Evolutionary conservation across 1,284 basidiomycete species (phyloP).

Genomic region (Naganishia albida): DNA sequence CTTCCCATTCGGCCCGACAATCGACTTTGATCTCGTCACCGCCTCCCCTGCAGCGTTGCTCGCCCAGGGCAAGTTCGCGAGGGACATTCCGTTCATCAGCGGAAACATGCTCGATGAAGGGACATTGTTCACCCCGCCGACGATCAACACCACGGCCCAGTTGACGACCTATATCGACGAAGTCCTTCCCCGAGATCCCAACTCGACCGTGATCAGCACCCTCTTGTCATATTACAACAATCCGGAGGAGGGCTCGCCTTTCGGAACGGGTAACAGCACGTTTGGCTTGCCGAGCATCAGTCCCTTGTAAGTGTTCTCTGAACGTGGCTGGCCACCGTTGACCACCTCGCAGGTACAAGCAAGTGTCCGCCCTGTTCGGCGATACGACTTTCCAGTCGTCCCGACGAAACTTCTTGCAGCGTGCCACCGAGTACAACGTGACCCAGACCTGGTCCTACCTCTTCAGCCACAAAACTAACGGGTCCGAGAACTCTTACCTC

Average conservation of each 20-base stretch:
- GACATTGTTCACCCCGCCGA: conserved; percentile 42
- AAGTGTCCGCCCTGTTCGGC: conserved; percentile 40
- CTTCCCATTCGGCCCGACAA: conserved; percentile 39
- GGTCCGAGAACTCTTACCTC: conserved; percentile 15
- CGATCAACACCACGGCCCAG: conserved; percentile 34
- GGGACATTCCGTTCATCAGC: conserved; percentile 49
- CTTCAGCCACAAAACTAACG: conserved; percentile 39
- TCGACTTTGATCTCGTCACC: conserved; percentile 50
- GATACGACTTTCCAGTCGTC: conserved; percentile 44
- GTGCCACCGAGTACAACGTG: conserved; percentile 38
- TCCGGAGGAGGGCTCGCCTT: conserved; percentile 46
- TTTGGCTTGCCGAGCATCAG: conserved; percentile 37
- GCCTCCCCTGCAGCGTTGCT: conserved; percentile 45
- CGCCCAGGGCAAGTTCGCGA: conserved; percentile 42
- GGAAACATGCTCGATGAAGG: conserved; percentile 52
- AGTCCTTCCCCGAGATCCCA: conserved; percentile 19
- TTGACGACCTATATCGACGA: conserved; percentile 35
- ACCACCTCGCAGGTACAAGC: conserved; percentile 39
- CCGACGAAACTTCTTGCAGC: conserved; percentile 41
- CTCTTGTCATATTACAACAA: conserved; percentile 42
- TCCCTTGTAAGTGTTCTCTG: conserved; percentile 24
- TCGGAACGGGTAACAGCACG: conserved; percentile 47
- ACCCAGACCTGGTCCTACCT: conserved; percentile 45
- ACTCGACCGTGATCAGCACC: conserved; percentile 31
- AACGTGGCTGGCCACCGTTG: not conserved